Percentiles rank a stretch among this genome's conserved stretches.
These are phyloP conservation scores for Cubamyces sp. DNA, from an alignment of 768 basidiomycete genomes.

Conservation along the genomic window DNA sequence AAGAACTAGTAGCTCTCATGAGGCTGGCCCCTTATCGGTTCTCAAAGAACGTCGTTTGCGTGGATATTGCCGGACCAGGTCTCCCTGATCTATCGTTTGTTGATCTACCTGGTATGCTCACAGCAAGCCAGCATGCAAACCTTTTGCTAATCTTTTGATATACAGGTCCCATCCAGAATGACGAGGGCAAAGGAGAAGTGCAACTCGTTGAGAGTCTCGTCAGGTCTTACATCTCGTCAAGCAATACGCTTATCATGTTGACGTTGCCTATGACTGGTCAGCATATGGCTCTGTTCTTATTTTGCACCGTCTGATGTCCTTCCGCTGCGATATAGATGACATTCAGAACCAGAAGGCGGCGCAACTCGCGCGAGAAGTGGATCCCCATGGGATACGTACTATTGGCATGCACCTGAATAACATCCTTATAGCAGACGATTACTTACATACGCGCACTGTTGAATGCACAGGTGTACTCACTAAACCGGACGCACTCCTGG, in stretches of 20 bases:
- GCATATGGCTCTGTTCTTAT: no score
- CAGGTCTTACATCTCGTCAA: conserved; percentile 46
- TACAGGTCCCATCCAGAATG: conserved; percentile 55
- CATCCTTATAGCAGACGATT: not conserved
- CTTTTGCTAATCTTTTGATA: not conserved
- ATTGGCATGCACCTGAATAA: conserved; percentile 54
- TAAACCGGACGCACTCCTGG: conserved; percentile 59
- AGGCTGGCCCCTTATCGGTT: conserved; percentile 18
- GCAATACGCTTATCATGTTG: conserved; percentile 57
- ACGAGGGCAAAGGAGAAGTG: conserved; percentile 42
- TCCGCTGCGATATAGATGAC: conserved; percentile 45
- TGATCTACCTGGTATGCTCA: conserved; percentile 31
- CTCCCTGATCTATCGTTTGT: conserved; percentile 34
- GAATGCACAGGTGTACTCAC: conserved; percentile 49
- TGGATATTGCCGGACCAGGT: conserved; percentile 33
- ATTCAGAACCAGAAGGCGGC: conserved; percentile 62
- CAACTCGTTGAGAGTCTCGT: conserved; percentile 55
- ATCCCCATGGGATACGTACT: conserved; percentile 51
- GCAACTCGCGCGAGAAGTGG: conserved; percentile 48
- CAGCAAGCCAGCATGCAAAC: not conserved
- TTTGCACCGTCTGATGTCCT: not conserved
- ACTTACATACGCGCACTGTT: not conserved
- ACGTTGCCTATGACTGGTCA: conserved; percentile 58
- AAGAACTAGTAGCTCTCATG: not conserved
- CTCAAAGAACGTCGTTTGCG: conserved; percentile 34